Base-by-base conservation (phyloP, 805 yeast genomes). In the Zygosaccharomyces kombuchaensis region DNA sequence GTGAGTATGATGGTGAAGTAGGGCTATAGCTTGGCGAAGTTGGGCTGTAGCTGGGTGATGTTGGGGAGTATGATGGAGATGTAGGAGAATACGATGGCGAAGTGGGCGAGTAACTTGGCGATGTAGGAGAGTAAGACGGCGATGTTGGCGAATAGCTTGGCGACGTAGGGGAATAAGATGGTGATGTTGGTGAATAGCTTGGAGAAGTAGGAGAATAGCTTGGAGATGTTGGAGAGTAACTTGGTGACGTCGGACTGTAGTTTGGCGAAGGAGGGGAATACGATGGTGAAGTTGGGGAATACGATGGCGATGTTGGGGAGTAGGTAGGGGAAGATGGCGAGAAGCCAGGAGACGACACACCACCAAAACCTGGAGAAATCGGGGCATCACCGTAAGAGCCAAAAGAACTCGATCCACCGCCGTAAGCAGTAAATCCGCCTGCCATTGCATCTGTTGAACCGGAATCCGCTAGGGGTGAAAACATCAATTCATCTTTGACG, bases 401-500 rank as follows among this genome's bases (percentile, higher is more conserved):
- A 43, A 60, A 70, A 53, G 83, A 81, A 13, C 81, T 73, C 5
- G 82, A 72, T 13, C 80, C 78, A 48, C 77, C 78, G 46, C 80
- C 82, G 60, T 88, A 88, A 50, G 87, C 89, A 8, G 96, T 87
- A 56, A 88, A 84, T 5, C 95, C 95, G 46, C 96, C 96, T 26
- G 82, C 74, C 63, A 66, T 63, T 44, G 82, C 88, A 47, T 85
- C 89, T 36, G 78, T 77, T 44, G 82, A 77, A 55, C 96, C 96
- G 26, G 96, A 80, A 50, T 89, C 93, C 30, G 77, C 86, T 65
- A 93, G 75, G 45, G 99, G 99, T 40, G 99, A 93, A 75, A 93
- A 93, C 58, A 87, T 87, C 29, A 84, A 81, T 53, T 84, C 88
- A 56, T 83, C 90, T 52, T 72, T 73, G 50, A 76, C 76, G 52